These are phyloP conservation scores for Sporobolomyces pararoseus DNA, from an alignment of 768 basidiomycete species.

Conservation along the genomic window DNA sequence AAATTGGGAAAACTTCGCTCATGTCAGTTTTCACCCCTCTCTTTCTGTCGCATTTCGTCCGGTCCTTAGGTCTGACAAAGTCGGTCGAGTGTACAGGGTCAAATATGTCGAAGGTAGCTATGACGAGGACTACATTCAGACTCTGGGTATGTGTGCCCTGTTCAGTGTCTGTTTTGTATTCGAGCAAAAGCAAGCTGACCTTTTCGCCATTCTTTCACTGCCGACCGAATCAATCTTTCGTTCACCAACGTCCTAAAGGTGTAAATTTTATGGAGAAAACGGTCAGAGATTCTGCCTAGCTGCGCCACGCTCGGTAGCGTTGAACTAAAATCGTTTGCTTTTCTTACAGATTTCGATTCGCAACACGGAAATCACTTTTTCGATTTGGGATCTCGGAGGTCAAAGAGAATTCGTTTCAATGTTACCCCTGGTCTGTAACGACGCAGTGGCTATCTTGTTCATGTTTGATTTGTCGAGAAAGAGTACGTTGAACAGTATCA, in stretches of 20 bases:
- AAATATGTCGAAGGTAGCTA: constrained; percentile 95
- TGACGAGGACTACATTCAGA: constrained; percentile 87
- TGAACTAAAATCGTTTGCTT: no score
- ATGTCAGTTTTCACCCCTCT: constrained; percentile 55
- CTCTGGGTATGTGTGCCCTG: constrained; percentile 61
- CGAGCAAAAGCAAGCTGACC: not conserved
- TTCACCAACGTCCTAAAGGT: constrained; percentile 55
- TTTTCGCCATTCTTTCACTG: no score
- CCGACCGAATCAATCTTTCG: no score
- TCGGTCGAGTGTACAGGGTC: constrained; percentile 52
- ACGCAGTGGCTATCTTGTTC: constrained; percentile 98
- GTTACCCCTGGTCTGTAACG: constrained; percentile 63
- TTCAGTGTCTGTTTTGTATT: no score
- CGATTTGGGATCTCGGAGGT: constrained; percentile 66
- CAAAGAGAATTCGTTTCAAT: constrained; percentile 85
- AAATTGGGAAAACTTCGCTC: constrained; percentile 97
- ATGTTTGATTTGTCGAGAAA: constrained; percentile 99
- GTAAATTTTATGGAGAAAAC: constrained; percentile 99
- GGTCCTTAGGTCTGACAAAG: no score
- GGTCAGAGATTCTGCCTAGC: constrained; percentile 2
- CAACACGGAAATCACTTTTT: constrained; percentile 97
- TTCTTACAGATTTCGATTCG: constrained; percentile 70
- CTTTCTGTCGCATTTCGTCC: no score
- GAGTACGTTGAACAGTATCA: constrained; percentile 94
- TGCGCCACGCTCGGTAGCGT: no score